Percentiles rank a stretch among this genome's conserved stretches.
These are phyloP conservation scores for Gardenia jasminoides DNA, from an alignment of 257 asterid species.

Conservation along the genomic window DNA sequence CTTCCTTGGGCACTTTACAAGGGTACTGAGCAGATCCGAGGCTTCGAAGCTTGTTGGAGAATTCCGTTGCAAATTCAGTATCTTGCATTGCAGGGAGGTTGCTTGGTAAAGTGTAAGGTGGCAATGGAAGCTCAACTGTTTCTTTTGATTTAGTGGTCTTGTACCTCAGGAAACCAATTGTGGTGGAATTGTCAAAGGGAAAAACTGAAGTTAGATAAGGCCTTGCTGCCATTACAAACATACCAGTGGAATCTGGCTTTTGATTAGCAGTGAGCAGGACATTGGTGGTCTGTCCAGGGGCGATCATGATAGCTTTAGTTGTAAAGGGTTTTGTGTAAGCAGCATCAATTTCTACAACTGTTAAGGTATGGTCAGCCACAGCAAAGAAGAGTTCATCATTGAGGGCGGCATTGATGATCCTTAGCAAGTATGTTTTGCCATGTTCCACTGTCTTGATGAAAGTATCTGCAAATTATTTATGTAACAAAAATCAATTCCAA, in stretches of 20 bases:
- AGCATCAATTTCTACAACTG: conserved; percentile 73
- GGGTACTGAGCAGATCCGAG: conserved; percentile 60
- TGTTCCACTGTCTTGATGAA: conserved; percentile 47
- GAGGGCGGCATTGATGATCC: conserved; percentile 77
- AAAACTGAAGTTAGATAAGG: conserved; percentile 70
- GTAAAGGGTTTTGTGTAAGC: conserved; percentile 65
- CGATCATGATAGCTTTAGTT: conserved; percentile 58
- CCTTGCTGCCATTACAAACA: conserved; percentile 69
- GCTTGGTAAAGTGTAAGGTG: conserved; percentile 42
- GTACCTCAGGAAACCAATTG: conserved; percentile 63
- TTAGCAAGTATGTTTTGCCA: conserved; percentile 66
- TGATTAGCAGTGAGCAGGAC: conserved; percentile 64
- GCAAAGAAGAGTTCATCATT: conserved; percentile 79
- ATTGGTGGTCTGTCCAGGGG: conserved; percentile 83
- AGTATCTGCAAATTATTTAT: conserved; percentile 42
- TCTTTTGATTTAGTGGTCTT: conserved; percentile 14
- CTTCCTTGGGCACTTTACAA: conserved; percentile 56
- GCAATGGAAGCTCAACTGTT: conserved; percentile 13
- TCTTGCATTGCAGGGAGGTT: conserved; percentile 64
- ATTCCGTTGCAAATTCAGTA: conserved; percentile 52
- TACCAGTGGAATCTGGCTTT: conserved; percentile 21
- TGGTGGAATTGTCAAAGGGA: conserved; percentile 69
- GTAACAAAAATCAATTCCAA: neutral
- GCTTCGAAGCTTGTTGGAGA: conserved; percentile 41
- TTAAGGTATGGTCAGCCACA: conserved; percentile 55